Conservation (phyloP, 2,329 filamentous ascomycete genomes). For the Claviceps pusilla region DNA sequence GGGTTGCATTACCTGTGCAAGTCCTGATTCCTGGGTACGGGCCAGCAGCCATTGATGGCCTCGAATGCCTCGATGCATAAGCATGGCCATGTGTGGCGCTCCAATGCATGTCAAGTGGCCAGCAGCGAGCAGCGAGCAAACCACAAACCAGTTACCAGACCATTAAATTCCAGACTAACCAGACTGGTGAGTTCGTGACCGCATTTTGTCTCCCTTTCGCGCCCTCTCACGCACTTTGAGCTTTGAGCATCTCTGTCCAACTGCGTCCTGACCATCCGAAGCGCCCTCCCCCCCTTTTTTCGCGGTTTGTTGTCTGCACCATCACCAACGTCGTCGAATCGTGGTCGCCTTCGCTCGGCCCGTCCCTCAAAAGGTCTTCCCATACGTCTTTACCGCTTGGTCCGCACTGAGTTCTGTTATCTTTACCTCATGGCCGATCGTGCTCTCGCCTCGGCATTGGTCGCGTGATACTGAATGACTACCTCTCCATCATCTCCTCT, state of each 20-base stretch:
- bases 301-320: neutral
- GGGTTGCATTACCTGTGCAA: neutral
- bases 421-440: neutral
- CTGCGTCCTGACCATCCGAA: neutral
- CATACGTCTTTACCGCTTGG: neutral
- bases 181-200: no score
- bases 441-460: neutral
- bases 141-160: no score
- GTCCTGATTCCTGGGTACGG: neutral
- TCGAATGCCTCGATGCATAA: neutral
- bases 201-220: no score
- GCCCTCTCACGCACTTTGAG: neutral
- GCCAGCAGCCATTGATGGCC: neutral
- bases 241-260: neutral
- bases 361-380: neutral
- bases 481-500: neutral
- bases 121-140: no score
- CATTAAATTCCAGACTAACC: no score
- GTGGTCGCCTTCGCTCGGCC: neutral
- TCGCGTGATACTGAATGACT: neutral
- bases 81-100: no score
- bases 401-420: neutral
- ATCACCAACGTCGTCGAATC: neutral
- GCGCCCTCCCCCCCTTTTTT: no score
- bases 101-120: no score